Base-by-base conservation (phyloP, 257 asterid species). In the Nemophila menziesii region DNA sequence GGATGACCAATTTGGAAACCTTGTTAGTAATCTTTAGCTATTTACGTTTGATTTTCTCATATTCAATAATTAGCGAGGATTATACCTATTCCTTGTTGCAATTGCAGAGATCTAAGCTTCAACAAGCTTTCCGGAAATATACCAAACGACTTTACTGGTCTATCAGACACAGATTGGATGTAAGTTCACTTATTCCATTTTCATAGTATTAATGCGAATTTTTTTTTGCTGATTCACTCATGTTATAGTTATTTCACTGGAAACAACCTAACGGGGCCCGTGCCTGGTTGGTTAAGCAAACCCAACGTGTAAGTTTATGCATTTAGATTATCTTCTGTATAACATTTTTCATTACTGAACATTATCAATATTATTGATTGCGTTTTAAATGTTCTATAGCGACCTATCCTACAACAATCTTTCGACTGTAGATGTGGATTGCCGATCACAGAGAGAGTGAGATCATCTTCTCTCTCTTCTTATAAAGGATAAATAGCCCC, bases 91-190 rank as follows among this genome's bases (percentile, higher is more conserved):
- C 13, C 11, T 43, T 52, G 13, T 24, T 29, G 12, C 13, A 18
- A 15, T 46, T 58, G 73, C 78, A 82, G 92, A 49, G 94, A 79
- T 62, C 58, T 82, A 55, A 76, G 85, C 59, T 79, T 79, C 71
- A 82, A 82, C 76, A 77, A 65, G 52, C 48, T 82, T 55, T 71
- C 61, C 22, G 92, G 94, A 46, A 63, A 61, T 4, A 63, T 82
- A 50, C 86, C 85, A 0, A 54, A 27, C 7, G 73, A 41, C 60
- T 66, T 52, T 56, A 0, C 0, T 0, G 37, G 53, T 19, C 46
- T 62, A 47, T 29, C 54, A 20, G 4, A 39, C 16, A 44, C 74
- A 1, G 64, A 73, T 33, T 46, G 38, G 61, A 54, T 75, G 94
- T 82, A 73, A 59, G 81, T 36, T 27, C 10, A 10, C 12, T 0